Evolutionary conservation across 2,329 filamentous ascomycete species (phyloP).

Genomic region (Coleophoma eucalyptorum): DNA sequence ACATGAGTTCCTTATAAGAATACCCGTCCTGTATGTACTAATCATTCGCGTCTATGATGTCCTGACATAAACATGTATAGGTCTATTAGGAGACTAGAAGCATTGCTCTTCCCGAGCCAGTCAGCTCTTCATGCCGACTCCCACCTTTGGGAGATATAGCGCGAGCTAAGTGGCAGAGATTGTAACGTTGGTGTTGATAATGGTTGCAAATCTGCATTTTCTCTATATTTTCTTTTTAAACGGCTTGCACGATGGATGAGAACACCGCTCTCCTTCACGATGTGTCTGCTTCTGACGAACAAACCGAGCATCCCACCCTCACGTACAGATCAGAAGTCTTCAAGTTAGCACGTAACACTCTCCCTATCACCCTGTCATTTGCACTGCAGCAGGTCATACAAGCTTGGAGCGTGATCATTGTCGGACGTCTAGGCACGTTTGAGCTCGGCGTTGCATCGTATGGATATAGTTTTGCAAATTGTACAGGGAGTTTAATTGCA

Average conservation of each 20-base stretch:
- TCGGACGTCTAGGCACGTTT: constrained; percentile 3
- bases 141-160: background rate
- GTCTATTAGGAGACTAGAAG: too few relatives aligned
- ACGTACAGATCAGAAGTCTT: constrained; percentile 4
- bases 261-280: background rate
- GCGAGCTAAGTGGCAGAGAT: background rate
- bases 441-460: constrained; percentile 58
- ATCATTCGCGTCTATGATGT: too few relatives aligned
- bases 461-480: constrained; percentile 87
- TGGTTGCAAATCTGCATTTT: background rate
- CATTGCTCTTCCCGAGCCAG: background rate
- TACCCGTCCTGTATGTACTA: too few relatives aligned
- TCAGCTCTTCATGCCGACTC: background rate
- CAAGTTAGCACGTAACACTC: constrained; percentile 1
- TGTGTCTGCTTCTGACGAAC: background rate
- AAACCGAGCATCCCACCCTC: background rate
- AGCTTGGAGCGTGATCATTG: constrained; percentile 6
- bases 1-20: too few relatives aligned
- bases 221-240: background rate
- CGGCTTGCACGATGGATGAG: background rate
- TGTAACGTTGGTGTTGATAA: background rate
- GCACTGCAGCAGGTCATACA: constrained; percentile 5
- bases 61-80: too few relatives aligned
- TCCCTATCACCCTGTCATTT: constrained; percentile 6
- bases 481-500: constrained; percentile 77